Percentiles rank a stretch among this genome's conserved stretches.
phyloP scores from a whole-genome alignment of 2,329 filamentous ascomycete species.

The Claviceps sp. region DNA sequence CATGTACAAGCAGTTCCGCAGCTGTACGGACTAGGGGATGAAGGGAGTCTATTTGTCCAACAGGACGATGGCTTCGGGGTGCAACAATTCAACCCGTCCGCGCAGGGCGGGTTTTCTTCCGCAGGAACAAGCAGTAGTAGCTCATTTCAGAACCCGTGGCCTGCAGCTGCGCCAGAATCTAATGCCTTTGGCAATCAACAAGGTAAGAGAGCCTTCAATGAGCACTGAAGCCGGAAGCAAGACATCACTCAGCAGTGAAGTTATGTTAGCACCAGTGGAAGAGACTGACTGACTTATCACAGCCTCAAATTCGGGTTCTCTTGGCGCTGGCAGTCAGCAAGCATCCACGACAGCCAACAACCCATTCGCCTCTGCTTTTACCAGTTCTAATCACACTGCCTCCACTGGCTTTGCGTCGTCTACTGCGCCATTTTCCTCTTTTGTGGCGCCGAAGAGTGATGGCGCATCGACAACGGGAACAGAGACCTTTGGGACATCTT shows the following conservation, averaged over 20 bases:
- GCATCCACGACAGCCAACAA: background rate
- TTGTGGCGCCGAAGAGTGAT: background rate
- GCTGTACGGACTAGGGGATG: slow-evolving; percentile 8
- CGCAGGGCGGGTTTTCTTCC: background rate
- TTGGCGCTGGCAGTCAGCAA: background rate
- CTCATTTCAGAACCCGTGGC: background rate
- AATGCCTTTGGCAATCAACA: background rate
- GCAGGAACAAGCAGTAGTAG: background rate
- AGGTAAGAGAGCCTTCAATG: background rate
- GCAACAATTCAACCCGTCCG: background rate
- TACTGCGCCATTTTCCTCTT: background rate
- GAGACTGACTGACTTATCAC: background rate
- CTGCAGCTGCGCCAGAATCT: background rate
- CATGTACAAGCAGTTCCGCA: background rate
- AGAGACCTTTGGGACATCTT: background rate
- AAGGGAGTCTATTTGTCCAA: slow-evolving; percentile 18
- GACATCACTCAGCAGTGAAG: background rate
- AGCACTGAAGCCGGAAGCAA: background rate
- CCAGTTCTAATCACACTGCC: background rate
- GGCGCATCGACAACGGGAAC: background rate
- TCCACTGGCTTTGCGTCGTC: background rate
- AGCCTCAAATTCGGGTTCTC: slow-evolving; percentile 4
- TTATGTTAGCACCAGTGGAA: background rate
- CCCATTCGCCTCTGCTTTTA: slow-evolving; percentile 2
- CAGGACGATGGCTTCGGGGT: slow-evolving; percentile 1